These are phyloP conservation scores for Penicillium longicatenatum DNA, from an alignment of 495 filamentous ascomycete species.

Conservation along the genomic window DNA sequence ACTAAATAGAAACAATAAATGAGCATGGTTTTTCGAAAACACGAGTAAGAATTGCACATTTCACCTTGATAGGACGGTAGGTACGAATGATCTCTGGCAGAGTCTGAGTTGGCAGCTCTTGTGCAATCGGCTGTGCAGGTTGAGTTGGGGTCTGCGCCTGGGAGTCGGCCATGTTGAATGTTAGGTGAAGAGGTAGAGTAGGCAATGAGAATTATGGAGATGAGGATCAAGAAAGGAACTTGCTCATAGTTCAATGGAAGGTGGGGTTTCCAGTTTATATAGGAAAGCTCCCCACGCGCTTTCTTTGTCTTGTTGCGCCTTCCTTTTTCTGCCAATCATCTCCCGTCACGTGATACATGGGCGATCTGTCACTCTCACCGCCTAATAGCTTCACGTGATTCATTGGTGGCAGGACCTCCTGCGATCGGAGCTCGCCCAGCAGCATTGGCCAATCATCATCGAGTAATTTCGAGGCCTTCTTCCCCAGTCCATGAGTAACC, in stretches of 20 bases:
- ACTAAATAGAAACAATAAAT: constrained; percentile 20
- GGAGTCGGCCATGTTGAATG: constrained; percentile 37
- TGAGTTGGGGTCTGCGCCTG: constrained; percentile 13
- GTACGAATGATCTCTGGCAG: constrained; percentile 50
- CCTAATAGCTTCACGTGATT: not conserved
- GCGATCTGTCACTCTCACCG: not conserved
- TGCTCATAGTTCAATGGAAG: not conserved
- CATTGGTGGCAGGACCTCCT: constrained; percentile 22
- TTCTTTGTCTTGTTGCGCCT: constrained; percentile 22
- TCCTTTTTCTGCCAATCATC: not conserved
- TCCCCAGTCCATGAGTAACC: constrained; percentile 18
- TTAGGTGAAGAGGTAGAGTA: not conserved
- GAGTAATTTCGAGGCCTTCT: constrained; percentile 11
- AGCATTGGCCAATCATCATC: constrained; percentile 22
- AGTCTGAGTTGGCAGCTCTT: constrained; percentile 41
- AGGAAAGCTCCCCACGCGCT: constrained; percentile 24
- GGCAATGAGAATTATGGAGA: not conserved
- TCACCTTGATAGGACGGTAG: constrained; percentile 51
- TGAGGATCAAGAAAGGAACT: not conserved
- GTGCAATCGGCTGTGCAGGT: constrained; percentile 23
- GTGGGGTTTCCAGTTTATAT: constrained; percentile 1
- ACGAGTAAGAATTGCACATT: not conserved
- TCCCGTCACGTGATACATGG: not conserved
- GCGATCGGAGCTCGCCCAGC: constrained; percentile 18
- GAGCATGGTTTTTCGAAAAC: not conserved